phyloP scores from a whole-genome alignment of 306 rosid species.

The Vigna angularis region DNA sequence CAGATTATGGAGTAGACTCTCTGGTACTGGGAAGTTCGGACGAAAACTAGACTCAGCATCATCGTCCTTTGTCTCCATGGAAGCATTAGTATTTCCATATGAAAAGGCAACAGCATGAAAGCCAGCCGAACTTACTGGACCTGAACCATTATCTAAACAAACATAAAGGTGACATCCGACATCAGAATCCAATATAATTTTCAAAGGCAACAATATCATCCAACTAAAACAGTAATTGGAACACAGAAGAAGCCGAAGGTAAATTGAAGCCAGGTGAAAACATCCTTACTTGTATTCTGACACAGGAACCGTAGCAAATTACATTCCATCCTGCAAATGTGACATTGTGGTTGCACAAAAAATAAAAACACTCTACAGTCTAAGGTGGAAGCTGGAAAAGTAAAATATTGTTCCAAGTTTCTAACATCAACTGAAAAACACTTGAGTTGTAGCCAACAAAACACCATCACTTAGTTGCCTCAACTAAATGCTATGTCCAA shows the following conservation, averaged over 20 bases:
- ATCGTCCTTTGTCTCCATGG: slow-evolving; percentile 48
- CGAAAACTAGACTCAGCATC: slow-evolving; percentile 54
- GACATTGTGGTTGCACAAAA: slow-evolving; percentile 51
- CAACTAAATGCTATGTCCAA: slow-evolving; percentile 23
- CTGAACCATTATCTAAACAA: slow-evolving; percentile 55
- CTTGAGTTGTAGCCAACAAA: background rate
- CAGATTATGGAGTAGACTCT: slow-evolving; percentile 66
- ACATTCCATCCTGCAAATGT: slow-evolving; percentile 75
- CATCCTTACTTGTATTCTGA: slow-evolving; percentile 72
- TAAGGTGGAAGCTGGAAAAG: slow-evolving; percentile 27
- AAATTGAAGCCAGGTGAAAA: slow-evolving; percentile 47
- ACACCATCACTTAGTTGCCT: slow-evolving; percentile 28
- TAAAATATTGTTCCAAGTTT: background rate
- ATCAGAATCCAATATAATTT: slow-evolving; percentile 40
- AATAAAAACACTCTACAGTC: slow-evolving; percentile 28
- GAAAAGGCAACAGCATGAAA: slow-evolving; percentile 69
- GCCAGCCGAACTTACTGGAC: slow-evolving; percentile 46
- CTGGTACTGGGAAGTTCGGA: slow-evolving; percentile 81
- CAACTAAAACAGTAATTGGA: slow-evolving; percentile 29
- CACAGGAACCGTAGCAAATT: slow-evolving; percentile 65
- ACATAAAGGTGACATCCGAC: slow-evolving; percentile 46
- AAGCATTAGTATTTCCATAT: slow-evolving; percentile 60
- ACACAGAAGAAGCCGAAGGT: slow-evolving; percentile 35
- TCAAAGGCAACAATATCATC: slow-evolving; percentile 22
- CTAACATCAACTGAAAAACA: slow-evolving; percentile 24